phyloP scores from a whole-genome alignment of 768 basidiomycete species.

The Podaxis sp. region DNA sequence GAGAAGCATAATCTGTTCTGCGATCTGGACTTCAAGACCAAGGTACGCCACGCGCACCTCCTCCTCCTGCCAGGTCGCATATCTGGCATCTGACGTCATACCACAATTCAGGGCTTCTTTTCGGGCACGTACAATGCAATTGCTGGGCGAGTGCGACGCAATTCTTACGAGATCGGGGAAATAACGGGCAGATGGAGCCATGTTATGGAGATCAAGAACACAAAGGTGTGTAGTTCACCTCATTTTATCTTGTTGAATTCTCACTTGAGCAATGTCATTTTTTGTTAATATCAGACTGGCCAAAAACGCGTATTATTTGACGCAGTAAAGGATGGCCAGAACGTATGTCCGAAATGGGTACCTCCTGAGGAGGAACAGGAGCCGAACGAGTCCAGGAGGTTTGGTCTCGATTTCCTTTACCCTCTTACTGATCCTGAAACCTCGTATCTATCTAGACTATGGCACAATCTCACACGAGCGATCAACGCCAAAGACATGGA shows the following conservation, averaged over 20 bases:
- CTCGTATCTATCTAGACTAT: conserved; percentile 47
- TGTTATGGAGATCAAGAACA: conserved; percentile 77
- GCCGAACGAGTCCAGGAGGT: conserved; percentile 85
- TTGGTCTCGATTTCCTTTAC: conserved; percentile 18
- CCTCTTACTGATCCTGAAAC: not conserved
- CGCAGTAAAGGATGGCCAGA: conserved; percentile 68
- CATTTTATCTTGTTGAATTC: not conserved
- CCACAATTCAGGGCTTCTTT: conserved; percentile 75
- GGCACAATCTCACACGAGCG: conserved; percentile 80
- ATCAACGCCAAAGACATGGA: conserved; percentile 91
- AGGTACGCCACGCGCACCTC: conserved; percentile 45
- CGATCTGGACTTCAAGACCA: conserved; percentile 97
- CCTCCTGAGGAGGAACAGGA: conserved; percentile 85
- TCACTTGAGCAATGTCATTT: not conserved
- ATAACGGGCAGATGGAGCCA: conserved; percentile 89
- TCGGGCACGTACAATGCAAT: conserved; percentile 95
- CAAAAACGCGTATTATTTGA: conserved; percentile 81
- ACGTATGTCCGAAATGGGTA: conserved; percentile 79
- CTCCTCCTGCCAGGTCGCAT: not conserved
- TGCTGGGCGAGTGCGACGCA: conserved; percentile 69
- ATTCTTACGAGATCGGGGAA: conserved; percentile 71
- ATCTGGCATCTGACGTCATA: conserved; percentile 4
- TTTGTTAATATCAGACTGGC: conserved; percentile 42
- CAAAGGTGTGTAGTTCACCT: conserved; percentile 42
- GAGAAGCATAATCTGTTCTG: conserved; percentile 68